A percentile compares a stretch with the other conserved stretches of the same genome.
phyloP scores from a whole-genome alignment of 805 yeast genomes.

The Barnettozyma pratensis region DNA sequence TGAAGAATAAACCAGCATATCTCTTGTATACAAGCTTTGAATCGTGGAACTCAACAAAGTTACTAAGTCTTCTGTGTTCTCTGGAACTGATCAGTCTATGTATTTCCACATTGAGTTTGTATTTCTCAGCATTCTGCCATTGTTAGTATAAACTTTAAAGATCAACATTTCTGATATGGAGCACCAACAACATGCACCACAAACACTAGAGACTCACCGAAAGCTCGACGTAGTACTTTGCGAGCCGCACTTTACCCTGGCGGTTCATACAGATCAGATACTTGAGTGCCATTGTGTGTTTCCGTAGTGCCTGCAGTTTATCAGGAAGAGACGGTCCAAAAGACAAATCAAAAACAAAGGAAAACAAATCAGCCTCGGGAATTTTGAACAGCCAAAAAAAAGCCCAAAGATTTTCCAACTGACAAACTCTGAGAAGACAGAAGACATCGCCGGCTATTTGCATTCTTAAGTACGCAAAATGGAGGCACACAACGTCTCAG shows the following conservation, averaged over 20 bases:
- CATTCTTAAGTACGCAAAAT: background rate
- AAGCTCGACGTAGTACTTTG: constrained; percentile 64
- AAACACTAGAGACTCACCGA: constrained; percentile 26
- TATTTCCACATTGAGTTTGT: constrained; percentile 50
- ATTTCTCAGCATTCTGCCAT: constrained; percentile 38
- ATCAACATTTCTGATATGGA: background rate
- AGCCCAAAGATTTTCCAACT: background rate
- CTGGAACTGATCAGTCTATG: constrained; percentile 77
- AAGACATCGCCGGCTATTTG: background rate
- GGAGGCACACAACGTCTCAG: constrained; percentile 21
- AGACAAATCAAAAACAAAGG: background rate
- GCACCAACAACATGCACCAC: background rate
- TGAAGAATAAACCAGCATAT: constrained; percentile 88
- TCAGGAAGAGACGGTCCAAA: background rate
- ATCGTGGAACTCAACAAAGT: constrained; percentile 64
- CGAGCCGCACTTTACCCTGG: constrained; percentile 87
- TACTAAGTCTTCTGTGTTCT: constrained; percentile 79
- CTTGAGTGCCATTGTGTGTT: constrained; percentile 62
- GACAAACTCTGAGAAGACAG: background rate
- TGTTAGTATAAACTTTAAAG: constrained; percentile 20
- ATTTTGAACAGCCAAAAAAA: background rate
- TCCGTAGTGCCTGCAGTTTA: background rate
- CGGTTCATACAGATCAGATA: constrained; percentile 80
- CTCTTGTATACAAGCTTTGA: constrained; percentile 75
- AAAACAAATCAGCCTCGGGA: background rate